Percentiles rank a stretch among this genome's conserved stretches.
Conservation (phyloP, 129 eudicot genomes). For the Silybum marianum region DNA sequence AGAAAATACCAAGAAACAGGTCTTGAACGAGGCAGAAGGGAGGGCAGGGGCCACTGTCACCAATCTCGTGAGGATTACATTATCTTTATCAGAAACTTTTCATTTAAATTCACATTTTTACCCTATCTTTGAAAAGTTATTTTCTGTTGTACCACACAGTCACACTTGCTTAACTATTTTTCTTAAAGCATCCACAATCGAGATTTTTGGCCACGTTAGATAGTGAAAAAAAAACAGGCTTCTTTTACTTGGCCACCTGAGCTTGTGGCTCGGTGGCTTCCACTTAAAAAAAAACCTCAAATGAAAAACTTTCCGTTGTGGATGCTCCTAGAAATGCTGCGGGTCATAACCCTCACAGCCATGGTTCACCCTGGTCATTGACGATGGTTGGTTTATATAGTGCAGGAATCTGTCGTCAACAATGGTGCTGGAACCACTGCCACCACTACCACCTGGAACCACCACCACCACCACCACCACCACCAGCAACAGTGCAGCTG, state of each 20-base stretch:
- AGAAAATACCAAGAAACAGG: constrained; percentile 23
- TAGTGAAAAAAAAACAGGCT: not conserved
- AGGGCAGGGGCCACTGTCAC: constrained; percentile 38
- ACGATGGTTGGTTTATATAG: constrained; percentile 23
- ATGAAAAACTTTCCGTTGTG: not conserved
- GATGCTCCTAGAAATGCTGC: not conserved
- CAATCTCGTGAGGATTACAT: constrained; percentile 40
- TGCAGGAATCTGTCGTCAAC: constrained; percentile 52
- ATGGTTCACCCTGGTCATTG: not conserved
- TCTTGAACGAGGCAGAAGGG: constrained; percentile 31
- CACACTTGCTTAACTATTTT: not conserved
- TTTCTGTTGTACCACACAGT: not conserved
- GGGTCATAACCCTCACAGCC: not conserved
- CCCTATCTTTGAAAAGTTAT: not conserved
- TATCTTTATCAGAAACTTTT: not conserved
- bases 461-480: not conserved
- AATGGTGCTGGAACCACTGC: constrained; percentile 39
- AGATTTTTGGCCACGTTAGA: not conserved
- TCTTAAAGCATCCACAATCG: not conserved
- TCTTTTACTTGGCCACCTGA: not conserved
- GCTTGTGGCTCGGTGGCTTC: too few relatives aligned
- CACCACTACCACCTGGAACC: too few relatives aligned
- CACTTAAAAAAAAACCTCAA: too few relatives aligned
- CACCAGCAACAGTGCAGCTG: constrained; percentile 4
- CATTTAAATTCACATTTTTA: not conserved